Evolutionary conservation across 805 yeast species (phyloP).

Genomic region (Saccharomycopsis synnaedendra): DNA sequence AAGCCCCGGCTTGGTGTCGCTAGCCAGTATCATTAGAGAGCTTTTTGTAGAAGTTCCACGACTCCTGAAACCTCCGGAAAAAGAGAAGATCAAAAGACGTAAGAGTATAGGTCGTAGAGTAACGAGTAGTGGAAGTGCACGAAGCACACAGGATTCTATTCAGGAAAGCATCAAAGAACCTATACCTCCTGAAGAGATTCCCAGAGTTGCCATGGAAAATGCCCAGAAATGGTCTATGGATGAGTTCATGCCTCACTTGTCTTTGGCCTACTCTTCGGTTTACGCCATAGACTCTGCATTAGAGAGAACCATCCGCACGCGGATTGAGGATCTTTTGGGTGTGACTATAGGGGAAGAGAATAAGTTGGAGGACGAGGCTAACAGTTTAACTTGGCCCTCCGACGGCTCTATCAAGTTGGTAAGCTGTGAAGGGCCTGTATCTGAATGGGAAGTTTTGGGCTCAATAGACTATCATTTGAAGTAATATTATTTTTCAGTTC

Average conservation of each 20-base stretch:
- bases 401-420: conserved; percentile 16
- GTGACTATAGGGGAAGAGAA: conserved; percentile 27
- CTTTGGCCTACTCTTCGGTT: conserved; percentile 54
- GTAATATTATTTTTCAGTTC: neutral
- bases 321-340: conserved; percentile 57
- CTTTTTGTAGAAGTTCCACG: conserved; percentile 15
- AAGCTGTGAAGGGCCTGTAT: conserved; percentile 15
- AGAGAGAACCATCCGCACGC: conserved; percentile 47
- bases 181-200: neutral
- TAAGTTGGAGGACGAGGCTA: conserved; percentile 6
- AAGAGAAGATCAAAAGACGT: neutral
- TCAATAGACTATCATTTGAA: conserved; percentile 13
- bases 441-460: conserved; percentile 16
- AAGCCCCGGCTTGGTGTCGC: conserved; percentile 26
- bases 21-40: conserved; percentile 22
- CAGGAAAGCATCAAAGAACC: neutral
- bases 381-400: conserved; percentile 10
- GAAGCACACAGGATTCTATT: neutral
- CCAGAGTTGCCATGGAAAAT: conserved; percentile 24
- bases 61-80: neutral
- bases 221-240: conserved; percentile 45
- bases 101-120: neutral
- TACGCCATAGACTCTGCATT: conserved; percentile 50
- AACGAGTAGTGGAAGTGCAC: neutral
- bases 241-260: conserved; percentile 63